phyloP scores from a whole-genome alignment of 1,284 basidiomycete species.

The Marasmius tenuissimus region DNA sequence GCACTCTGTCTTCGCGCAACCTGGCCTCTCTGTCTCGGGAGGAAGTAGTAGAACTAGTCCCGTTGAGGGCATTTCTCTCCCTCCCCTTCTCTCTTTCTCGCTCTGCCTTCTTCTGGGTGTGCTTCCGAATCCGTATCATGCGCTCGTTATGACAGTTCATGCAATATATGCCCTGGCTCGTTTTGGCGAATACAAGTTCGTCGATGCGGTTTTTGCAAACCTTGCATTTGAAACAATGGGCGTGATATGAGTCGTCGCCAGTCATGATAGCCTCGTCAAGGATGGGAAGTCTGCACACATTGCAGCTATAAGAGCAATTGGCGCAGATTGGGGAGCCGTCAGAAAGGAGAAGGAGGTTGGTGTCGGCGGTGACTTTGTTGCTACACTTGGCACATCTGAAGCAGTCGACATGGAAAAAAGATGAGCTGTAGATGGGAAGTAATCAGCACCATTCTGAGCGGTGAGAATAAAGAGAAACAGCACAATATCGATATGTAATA shows the following conservation, averaged over 20 bases:
- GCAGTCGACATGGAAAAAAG: conserved; percentile 81
- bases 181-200: conserved; percentile 98
- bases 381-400: conserved; percentile 85
- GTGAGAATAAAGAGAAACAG: conserved; percentile 24
- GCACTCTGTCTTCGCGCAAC: conserved; percentile 40
- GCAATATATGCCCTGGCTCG: conserved; percentile 97
- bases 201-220: conserved; percentile 94
- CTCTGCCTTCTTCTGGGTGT: conserved; percentile 78
- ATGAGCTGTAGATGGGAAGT: conserved; percentile 52
- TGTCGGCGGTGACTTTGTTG: conserved; percentile 86
- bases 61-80: conserved; percentile 31
- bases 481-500: conserved; percentile 8
- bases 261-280: conserved; percentile 99
- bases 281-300: conserved; percentile 88
- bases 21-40: conserved; percentile 33
- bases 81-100: conserved; percentile 32
- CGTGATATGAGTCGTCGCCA: conserved; percentile 97
- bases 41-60: conserved; percentile 39
- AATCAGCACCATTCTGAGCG: conserved; percentile 13
- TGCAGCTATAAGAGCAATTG: conserved; percentile 96
- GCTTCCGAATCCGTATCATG: conserved; percentile 87
- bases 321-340: conserved; percentile 97
- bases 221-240: conserved; percentile 97
- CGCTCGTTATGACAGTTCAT: conserved; percentile 98
- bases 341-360: conserved; percentile 92